Evolutionary conservation across 805 yeast species (phyloP).

Genomic region (Wickerhamia fluorescens): DNA sequence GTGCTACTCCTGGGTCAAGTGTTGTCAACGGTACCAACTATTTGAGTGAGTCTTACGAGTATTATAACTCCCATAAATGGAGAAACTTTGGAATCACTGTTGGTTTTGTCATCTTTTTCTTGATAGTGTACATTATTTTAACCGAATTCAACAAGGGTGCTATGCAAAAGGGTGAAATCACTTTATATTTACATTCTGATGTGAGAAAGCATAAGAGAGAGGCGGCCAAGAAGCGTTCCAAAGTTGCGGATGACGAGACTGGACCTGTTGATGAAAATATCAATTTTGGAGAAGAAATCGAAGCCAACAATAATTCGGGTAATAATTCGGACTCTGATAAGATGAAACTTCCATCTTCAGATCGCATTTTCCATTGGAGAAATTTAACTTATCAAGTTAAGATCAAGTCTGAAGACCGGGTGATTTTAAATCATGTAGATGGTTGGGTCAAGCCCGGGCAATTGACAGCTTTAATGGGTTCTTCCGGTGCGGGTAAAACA

Average conservation of each 20-base stretch:
- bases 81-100: conserved; percentile 67
- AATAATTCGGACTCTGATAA: conserved; percentile 14
- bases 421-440: conserved; percentile 50
- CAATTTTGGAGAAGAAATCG: conserved; percentile 5
- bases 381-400: conserved; percentile 31
- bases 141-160: conserved; percentile 41
- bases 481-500: conserved; percentile 41
- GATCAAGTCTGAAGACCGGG: conserved; percentile 30
- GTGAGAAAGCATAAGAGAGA: conserved; percentile 18
- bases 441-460: conserved; percentile 84
- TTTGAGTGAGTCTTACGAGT: conserved; percentile 40
- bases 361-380: conserved; percentile 31
- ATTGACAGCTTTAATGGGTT: conserved; percentile 63
- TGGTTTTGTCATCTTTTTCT: conserved; percentile 43
- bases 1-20: conserved; percentile 48
- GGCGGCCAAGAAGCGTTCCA: conserved; percentile 8
- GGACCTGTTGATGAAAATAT: conserved; percentile 4
- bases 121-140: conserved; percentile 25
- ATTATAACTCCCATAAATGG: conserved; percentile 60
- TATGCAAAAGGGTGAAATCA: conserved; percentile 39
- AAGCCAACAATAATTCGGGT: conserved; percentile 10
- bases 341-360: too few relatives aligned
- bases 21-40: conserved; percentile 57
- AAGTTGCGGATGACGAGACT: conserved; percentile 1
- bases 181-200: conserved; percentile 41